phyloP scores from a whole-genome alignment of 441 rosid genomes.

The Adansonia grandidieri region DNA sequence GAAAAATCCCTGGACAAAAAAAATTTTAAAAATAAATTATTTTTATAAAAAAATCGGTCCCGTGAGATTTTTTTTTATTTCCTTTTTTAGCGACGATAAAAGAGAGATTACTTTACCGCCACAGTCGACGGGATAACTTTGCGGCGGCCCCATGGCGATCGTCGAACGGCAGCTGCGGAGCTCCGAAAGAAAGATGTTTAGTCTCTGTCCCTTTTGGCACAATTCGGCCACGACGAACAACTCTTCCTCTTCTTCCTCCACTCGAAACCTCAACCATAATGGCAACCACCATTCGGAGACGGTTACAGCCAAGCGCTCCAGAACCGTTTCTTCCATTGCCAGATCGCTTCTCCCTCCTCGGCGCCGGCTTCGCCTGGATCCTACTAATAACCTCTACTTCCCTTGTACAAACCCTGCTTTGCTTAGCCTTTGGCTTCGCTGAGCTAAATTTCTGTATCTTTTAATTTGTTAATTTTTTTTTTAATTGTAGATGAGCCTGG shows the following conservation, averaged over 20 bases:
- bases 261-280: constrained; percentile 56
- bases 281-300: constrained; percentile 41
- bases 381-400: constrained; percentile 72
- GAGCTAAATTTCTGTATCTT: constrained; percentile 12
- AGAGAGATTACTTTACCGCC: neutral
- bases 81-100: neutral
- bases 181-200: constrained; percentile 52
- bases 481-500: constrained; percentile 68
- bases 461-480: neutral
- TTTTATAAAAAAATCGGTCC: neutral
- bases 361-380: constrained; percentile 89
- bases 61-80: neutral
- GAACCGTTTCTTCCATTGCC: constrained; percentile 72
- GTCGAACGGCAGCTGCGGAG: constrained; percentile 45
- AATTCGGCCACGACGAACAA: constrained; percentile 28
- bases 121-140: neutral
- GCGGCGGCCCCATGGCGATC: constrained; percentile 57
- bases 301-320: constrained; percentile 37
- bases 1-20: neutral
- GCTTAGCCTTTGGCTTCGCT: constrained; percentile 23
- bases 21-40: neutral
- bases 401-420: constrained; percentile 55
- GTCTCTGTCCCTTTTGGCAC: constrained; percentile 84
- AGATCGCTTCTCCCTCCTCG: constrained; percentile 86
- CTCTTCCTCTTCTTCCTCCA: constrained; percentile 61